phyloP scores from a whole-genome alignment of 352 stramenopile genomes.

The Pythium grandisporangium region DNA sequence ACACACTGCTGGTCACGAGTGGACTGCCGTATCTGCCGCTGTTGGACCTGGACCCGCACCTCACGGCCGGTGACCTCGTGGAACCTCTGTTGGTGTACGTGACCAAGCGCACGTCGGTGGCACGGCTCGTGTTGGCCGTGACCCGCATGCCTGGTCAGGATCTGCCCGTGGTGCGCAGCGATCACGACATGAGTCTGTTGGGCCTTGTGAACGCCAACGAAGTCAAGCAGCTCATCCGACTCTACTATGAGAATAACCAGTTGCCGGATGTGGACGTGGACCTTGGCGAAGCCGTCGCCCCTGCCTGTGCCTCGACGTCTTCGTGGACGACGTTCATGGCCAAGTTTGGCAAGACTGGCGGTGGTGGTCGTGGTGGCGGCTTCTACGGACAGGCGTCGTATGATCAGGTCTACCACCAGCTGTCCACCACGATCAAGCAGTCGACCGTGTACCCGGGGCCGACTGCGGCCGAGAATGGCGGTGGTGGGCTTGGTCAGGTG shows the following conservation, averaged over 20 bases:
- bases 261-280: conserved; percentile 55
- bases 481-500: conserved; percentile 9
- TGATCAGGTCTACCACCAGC: conserved; percentile 58
- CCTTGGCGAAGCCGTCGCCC: conserved; percentile 47
- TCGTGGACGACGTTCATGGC: conserved; percentile 60
- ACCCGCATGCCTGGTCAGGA: conserved; percentile 62
- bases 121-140: conserved; percentile 60
- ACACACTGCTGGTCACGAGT: conserved; percentile 66
- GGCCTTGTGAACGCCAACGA: conserved; percentile 51
- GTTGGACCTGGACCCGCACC: conserved; percentile 54
- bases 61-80: conserved; percentile 56
- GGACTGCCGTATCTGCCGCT: conserved; percentile 81
- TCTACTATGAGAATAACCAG: conserved; percentile 41
- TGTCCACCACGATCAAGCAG: conserved; percentile 22
- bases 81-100: conserved; percentile 66
- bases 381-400: conserved; percentile 58
- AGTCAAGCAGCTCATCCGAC: conserved; percentile 49
- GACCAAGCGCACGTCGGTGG: conserved; percentile 58
- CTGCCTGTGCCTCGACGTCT: conserved; percentile 12
- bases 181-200: conserved; percentile 55
- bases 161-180: conserved; percentile 64
- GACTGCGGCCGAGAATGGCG: too few species aligned
- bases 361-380: conserved; percentile 17
- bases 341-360: conserved; percentile 38
- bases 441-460: too few species aligned